Evolutionary conservation across 345 rosid genomes (phyloP), one percentile per base, ranked within the genome.

Genomic region (Schrenkiella parvula): DNA sequence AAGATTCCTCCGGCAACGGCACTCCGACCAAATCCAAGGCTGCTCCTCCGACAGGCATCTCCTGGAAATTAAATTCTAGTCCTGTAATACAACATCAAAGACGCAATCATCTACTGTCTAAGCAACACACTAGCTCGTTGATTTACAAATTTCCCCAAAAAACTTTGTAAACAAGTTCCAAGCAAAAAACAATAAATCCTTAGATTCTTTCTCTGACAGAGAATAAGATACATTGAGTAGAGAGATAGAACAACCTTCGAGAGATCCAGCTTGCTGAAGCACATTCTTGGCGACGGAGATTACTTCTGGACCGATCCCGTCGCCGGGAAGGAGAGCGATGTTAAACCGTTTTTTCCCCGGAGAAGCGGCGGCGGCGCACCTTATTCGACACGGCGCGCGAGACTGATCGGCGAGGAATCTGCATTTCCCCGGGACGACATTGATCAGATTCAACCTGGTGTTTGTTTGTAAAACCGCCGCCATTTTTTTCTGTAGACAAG

Each of bases 1-100:
- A 88, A 53, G 96, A 84, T 77, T 93, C 96, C n/a, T 84, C 91
- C 0, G 97, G 97, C 79, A 91, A 80, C 0, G 97, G 93, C 68
- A 88, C 95, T 80, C 97, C 97, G 35, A 87, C 85, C 80, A 88
- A 84, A 82, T 93, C 96, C 78, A 93, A 82, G 9, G 98, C 96
- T 29, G 88, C 87, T 80, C 98, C 98, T 57, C 98, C 96, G 74
- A 93, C 72, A 0, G 95, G 96, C 98, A 88, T 89, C 84, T 93
- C 96, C 60, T 82, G 86, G 66, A 91, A 91, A 41, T 64, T 72
- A 77, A 93, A 93, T 22, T 85, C 88, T 82, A 93, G 79, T 50
- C 96, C 98, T 76, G 64, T 55, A 29, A 48, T 26, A 32, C 28
- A 46, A 64, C 29, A 51, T 15, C 47, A 46, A 42, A n/a, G 14